A percentile compares a stretch with the other conserved stretches of the same genome.
Conservation (phyloP, 2,329 filamentous ascomycete species). For the Sordariomycetes sp. region DNA sequence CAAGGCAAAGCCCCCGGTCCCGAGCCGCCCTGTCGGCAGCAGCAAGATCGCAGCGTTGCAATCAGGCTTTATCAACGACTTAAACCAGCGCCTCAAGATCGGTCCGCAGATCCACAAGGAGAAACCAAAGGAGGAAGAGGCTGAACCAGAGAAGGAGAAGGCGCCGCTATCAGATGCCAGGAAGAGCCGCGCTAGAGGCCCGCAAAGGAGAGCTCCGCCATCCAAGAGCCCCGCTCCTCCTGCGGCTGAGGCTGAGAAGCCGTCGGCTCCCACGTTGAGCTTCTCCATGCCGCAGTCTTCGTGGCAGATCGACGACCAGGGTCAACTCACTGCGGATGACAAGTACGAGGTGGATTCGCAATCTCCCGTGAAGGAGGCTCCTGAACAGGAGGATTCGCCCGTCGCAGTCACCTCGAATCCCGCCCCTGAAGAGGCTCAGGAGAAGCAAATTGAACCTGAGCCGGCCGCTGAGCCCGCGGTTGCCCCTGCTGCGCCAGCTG, state of each 20-base stretch:
- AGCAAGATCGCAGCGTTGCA: conserved; percentile 92
- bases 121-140: conserved; percentile 50
- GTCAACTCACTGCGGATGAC: conserved; percentile 22
- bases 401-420: no score
- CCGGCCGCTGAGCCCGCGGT: no score
- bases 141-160: conserved; percentile 46
- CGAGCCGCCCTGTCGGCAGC: conserved; percentile 61
- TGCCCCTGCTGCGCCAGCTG: no score
- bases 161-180: conserved; percentile 79
- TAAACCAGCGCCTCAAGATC: conserved; percentile 81
- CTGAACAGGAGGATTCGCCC: conserved; percentile 1
- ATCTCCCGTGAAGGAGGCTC: background rate
- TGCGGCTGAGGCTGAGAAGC: conserved; percentile 14
- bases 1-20: conserved; percentile 78
- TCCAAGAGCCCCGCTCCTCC: conserved; percentile 35
- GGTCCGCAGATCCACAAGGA: conserved; percentile 77
- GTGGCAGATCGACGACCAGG: conserved; percentile 44
- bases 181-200: conserved; percentile 83
- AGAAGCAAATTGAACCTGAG: no score
- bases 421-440: no score
- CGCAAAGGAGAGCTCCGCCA: conserved; percentile 60
- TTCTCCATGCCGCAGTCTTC: conserved; percentile 38
- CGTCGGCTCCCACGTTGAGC: conserved; percentile 27
- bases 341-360: conserved; percentile 6
- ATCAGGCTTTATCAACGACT: conserved; percentile 83